phyloP scores from a whole-genome alignment of 805 yeast genomes.

The Suhomyces pyralidae region DNA sequence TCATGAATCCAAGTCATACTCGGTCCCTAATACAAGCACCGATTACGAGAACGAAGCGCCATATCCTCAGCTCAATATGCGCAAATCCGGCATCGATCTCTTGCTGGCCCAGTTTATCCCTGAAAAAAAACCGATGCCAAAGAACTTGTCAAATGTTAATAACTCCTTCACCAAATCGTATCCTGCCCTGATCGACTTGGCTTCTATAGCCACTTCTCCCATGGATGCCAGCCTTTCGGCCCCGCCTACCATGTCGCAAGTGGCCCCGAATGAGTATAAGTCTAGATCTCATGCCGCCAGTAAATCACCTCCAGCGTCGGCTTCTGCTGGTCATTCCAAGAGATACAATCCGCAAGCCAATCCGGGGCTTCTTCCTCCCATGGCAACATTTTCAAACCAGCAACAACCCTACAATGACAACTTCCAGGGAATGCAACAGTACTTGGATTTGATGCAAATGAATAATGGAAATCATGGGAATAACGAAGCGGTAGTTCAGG shows the following conservation, averaged over 20 bases:
- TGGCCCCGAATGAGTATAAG: neutral
- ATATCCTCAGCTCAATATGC: neutral
- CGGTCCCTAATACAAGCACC: slow-evolving; percentile 9
- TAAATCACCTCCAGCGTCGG: neutral
- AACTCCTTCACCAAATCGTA: slow-evolving; percentile 36
- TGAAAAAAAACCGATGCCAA: neutral
- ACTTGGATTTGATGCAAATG: slow-evolving; percentile 5
- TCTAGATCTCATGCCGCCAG: neutral
- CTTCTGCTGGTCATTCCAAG: neutral
- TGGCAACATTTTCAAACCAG: slow-evolving; percentile 25
- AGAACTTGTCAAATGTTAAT: slow-evolving; percentile 6
- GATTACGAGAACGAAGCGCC: neutral
- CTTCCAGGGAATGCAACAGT: neutral
- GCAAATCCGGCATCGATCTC: slow-evolving; percentile 18
- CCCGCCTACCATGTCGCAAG: slow-evolving; percentile 8
- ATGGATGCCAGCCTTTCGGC: slow-evolving; percentile 12
- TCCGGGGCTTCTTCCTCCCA: slow-evolving; percentile 27
- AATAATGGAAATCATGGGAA: no score
- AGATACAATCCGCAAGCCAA: neutral
- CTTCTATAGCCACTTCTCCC: slow-evolving; percentile 46
- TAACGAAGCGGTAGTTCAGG: neutral
- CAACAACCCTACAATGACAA: neutral
- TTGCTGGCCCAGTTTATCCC: slow-evolving; percentile 22
- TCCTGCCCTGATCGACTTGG: slow-evolving; percentile 51
- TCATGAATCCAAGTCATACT: slow-evolving; percentile 9